Evolutionary conservation across 352 stramenopile genomes (phyloP), one percentile per base, ranked within the genome.

Genomic region (Blastocystis sp.): DNA sequence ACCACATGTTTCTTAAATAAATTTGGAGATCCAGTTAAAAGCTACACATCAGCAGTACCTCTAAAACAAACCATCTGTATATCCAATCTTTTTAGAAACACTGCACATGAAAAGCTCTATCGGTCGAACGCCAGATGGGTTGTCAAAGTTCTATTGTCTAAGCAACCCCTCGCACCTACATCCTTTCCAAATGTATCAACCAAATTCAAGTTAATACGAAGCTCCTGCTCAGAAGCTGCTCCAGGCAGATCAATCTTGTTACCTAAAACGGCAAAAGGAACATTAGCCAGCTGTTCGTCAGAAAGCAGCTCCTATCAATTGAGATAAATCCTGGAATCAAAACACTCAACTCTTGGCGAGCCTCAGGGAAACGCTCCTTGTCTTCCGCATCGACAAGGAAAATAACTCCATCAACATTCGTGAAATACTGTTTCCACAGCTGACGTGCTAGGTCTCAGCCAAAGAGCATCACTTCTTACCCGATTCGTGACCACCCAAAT

Each of bases 81-180:
- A 81, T 1, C 24, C 47, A 95, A 98, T 98, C 94, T 95, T 95
- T 93, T 96, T 94, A 90, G 98, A 95, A 39, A 99, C 97, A 82
- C 96, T 98, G 92, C 97, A 99, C 97, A 99, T 99, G 94, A 98
- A 99, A 56, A 99, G 93, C 91, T 99, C 97, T 90, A 99, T 98
- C 43, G 95, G 95, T 93, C 70, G 94, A 65, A 93, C 90, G 24
- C 90, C 91, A 30, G 87, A 81, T 50, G 76, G 54, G 24, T 66
- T 54, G 26, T 89, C 73, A 43, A 91, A 90, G 63, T 91, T 92
- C 41, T 89, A 91, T 54, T 78, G 59, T 8, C 75, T 56, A 63
- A 66, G 76, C 9, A 7, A n/a, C 9, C 0, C 24, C 0, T 43
- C 45, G 43, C 1, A 7, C 91, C 53, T 53, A 68, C 93, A 73